These are phyloP conservation scores for Achlya hypogyna DNA, from an alignment of 352 stramenopile species.

Conservation along the genomic window DNA sequence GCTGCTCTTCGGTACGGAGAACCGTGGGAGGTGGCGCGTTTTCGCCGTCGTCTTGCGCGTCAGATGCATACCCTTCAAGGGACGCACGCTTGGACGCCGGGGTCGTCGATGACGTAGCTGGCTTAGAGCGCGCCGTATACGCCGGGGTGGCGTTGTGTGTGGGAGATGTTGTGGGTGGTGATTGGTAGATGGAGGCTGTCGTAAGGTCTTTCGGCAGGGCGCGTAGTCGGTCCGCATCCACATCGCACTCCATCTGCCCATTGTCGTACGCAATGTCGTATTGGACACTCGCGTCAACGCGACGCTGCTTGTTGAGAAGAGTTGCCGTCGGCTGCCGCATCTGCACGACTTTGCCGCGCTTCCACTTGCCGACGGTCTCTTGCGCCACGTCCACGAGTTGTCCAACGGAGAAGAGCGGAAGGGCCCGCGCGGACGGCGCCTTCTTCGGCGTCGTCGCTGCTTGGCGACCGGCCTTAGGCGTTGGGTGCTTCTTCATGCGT, in stretches of 20 bases:
- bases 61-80: not conserved
- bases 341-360: constrained; percentile 12
- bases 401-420: not conserved
- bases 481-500: not conserved
- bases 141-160: not conserved
- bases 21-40: not conserved
- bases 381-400: constrained; percentile 16
- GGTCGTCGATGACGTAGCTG: not conserved
- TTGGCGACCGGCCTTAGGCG: not conserved
- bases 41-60: constrained; percentile 1
- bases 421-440: not conserved
- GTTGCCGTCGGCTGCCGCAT: not conserved
- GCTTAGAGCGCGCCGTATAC: not conserved
- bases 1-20: constrained; percentile 12
- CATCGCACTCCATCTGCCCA: constrained; percentile 18
- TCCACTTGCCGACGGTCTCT: constrained; percentile 18
- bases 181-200: not conserved
- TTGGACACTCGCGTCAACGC: not conserved
- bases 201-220: not conserved
- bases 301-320: not conserved
- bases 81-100: not conserved
- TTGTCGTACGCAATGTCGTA: constrained; percentile 17
- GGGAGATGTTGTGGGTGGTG: not conserved
- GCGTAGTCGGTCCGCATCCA: constrained; percentile 16
- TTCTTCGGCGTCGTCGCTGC: not conserved